A percentile compares a stretch with the other conserved stretches of the same genome.
phyloP scores from a whole-genome alignment of 768 basidiomycete species.

The Pulveroboletus ravenelii region DNA sequence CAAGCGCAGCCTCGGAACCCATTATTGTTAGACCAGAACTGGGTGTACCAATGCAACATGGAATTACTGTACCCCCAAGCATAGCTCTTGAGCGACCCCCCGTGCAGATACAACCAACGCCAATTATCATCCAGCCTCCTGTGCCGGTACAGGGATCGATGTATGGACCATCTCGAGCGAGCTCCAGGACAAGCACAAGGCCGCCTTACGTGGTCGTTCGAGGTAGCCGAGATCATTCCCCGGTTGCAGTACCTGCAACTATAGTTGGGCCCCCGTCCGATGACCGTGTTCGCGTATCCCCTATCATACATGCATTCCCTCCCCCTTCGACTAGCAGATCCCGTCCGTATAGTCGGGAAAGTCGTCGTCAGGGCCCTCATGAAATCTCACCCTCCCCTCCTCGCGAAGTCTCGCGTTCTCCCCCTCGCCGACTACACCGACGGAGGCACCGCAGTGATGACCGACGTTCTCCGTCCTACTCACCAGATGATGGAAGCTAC shows the following conservation, averaged over 20 bases:
- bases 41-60: background rate
- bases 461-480: constrained; percentile 23
- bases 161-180: constrained; percentile 14
- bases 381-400: constrained; percentile 4
- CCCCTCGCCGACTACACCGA: background rate
- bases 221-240: constrained; percentile 18
- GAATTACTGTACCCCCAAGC: constrained; percentile 3
- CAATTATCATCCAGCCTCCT: constrained; percentile 19
- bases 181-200: constrained; percentile 15
- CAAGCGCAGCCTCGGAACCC: background rate
- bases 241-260: constrained; percentile 18
- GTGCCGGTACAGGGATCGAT: constrained; percentile 5
- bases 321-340: constrained; percentile 6
- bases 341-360: constrained; percentile 9
- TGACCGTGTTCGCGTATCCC: constrained; percentile 17
- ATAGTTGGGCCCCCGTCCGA: constrained; percentile 14
- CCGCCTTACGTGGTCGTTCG: constrained; percentile 14
- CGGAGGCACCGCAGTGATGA: constrained; percentile 3
- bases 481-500: constrained; percentile 10
- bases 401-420: constrained; percentile 8
- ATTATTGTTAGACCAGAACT: background rate
- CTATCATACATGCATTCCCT: constrained; percentile 23
- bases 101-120: background rate
- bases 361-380: background rate
- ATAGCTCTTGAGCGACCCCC: constrained; percentile 5